Base-by-base conservation (phyloP, 1,284 basidiomycete genomes). In the Hypsizygus ulmarius region DNA sequence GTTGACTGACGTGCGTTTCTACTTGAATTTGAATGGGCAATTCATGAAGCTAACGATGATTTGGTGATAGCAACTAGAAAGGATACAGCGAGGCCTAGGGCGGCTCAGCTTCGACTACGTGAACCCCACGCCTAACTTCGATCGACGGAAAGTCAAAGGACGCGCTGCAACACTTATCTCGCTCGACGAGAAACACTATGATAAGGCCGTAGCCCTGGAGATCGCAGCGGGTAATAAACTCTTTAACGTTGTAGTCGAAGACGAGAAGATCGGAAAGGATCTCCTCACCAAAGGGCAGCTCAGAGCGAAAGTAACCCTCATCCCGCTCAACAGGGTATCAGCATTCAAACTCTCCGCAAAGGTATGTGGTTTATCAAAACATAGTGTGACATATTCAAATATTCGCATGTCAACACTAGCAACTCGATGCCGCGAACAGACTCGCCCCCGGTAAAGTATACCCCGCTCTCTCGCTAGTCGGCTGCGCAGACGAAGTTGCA, bases 201-300 rank as follows among this genome's bases (percentile, higher is more conserved):
- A 84, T 58, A 90, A 88, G 53, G 83, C 93, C 1, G 93, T 92
- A 0, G 97, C 96, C 1, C 79, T 99, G 18, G 97, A 99, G 68
- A 88, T 98, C 53, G 87, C 91, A 25, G 95, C 95, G 0, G 94
- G 95, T 1, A 87, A 82, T 1, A 87, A 89, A 54, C 75, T 99
- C n/a, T 97, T 92, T 72, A 95, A 98, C 54, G 89, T 96, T 33
- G 90, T 98, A 15, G 92, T 98, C 15, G 84, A 96, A 58, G 87
- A 97, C 64, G 93, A 97, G 66, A 79, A 79, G 50, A 82, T 95
- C 44, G 94, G 93, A 35, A 90, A 90, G 54, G 84, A 91, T 34
- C 77, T 99, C 19, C 74, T 99, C 39, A 79, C 87, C 58, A 82
- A 91, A 42, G 93, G 93, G 27, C 78, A 77, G 48, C 82, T 99